Evolutionary conservation across 2,329 filamentous ascomycete species (phyloP).

Genomic region (Gnomoniopsis smithogilvyi): DNA sequence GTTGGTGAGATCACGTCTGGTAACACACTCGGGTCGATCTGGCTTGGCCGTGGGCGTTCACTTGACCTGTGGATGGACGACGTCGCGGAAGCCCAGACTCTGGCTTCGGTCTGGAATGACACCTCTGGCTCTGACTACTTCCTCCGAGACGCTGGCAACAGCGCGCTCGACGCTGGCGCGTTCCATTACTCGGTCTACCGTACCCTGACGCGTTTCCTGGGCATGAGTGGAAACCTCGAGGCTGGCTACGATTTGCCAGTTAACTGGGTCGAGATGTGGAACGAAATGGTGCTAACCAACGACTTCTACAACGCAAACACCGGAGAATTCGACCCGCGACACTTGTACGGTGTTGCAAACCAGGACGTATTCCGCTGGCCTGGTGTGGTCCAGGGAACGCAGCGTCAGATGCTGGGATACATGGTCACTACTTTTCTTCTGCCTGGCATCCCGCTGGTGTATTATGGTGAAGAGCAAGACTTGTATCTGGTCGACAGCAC

Average conservation of each 20-base stretch:
- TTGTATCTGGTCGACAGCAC: conserved; percentile 61
- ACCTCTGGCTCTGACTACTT: conserved; percentile 29
- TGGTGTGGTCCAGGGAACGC: conserved; percentile 51
- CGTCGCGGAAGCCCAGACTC: conserved; percentile 15
- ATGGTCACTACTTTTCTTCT: conserved; percentile 58
- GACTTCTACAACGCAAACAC: conserved; percentile 60
- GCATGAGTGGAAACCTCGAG: conserved; percentile 29
- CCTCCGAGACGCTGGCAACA: conserved; percentile 53
- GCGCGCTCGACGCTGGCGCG: conserved; percentile 42
- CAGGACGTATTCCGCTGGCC: conserved; percentile 67
- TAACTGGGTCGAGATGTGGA: conserved; percentile 49
- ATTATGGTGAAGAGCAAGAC: conserved; percentile 61
- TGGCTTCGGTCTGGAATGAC: conserved; percentile 16
- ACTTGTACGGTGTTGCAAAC: conserved; percentile 63
- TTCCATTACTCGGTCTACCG: conserved; percentile 36
- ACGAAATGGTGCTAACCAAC: conserved; percentile 54
- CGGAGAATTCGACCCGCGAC: conserved; percentile 59
- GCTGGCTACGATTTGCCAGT: conserved; percentile 29
- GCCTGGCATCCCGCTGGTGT: conserved; percentile 50
- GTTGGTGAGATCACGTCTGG: conserved; percentile 62
- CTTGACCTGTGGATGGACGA: conserved; percentile 19
- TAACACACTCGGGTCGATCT: conserved; percentile 56
- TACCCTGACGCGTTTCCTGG: conserved; percentile 29
- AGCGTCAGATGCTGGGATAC: conserved; percentile 53
- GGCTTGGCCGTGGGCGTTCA: conserved; percentile 59